These are phyloP conservation scores for Geoglossum glabrum DNA, from an alignment of 495 filamentous ascomycete species.

Conservation along the genomic window DNA sequence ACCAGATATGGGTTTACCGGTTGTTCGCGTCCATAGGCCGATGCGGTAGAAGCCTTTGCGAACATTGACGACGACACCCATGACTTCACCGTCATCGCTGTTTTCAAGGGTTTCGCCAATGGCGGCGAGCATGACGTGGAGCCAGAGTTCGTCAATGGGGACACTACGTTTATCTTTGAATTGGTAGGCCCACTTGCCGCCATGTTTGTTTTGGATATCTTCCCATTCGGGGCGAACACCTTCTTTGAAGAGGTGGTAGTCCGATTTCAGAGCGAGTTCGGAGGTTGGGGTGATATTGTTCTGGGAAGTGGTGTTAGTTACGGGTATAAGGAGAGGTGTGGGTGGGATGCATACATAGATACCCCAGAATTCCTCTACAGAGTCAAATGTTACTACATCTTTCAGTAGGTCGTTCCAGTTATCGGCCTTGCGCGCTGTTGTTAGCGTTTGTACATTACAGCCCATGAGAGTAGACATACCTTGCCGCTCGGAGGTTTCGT, in stretches of 20 bases:
- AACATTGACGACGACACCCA: slow-evolving; percentile 98
- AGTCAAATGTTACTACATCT: slow-evolving; percentile 95
- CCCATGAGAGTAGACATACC: slow-evolving; percentile 27
- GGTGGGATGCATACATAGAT: slow-evolving; percentile 68
- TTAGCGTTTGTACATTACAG: neutral
- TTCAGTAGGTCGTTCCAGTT: slow-evolving; percentile 98
- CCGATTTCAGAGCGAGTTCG: slow-evolving; percentile 86
- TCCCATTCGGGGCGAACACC: slow-evolving; percentile 97
- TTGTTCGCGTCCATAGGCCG: slow-evolving; percentile 79
- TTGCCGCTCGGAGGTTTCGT: slow-evolving; percentile 96
- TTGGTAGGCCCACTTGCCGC: slow-evolving; percentile 93
- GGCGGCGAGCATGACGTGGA: slow-evolving; percentile 86
- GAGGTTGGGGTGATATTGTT: slow-evolving; percentile 97
- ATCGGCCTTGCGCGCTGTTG: slow-evolving; percentile 40
- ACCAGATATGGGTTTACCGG: slow-evolving; percentile 58
- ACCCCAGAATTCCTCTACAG: slow-evolving; percentile 98
- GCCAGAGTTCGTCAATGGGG: slow-evolving; percentile 89
- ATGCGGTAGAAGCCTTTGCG: slow-evolving; percentile 96
- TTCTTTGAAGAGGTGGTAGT: slow-evolving; percentile 98
- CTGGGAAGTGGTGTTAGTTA: slow-evolving; percentile 29
- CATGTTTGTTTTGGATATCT: slow-evolving; percentile 93
- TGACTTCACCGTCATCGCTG: slow-evolving; percentile 76
- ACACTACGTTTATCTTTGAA: slow-evolving; percentile 87
- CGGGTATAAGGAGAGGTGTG: too few relatives aligned
- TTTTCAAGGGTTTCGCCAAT: slow-evolving; percentile 96